Evolutionary conservation across 805 yeast species (phyloP).

Genomic region (Priceomyces carsonii): DNA sequence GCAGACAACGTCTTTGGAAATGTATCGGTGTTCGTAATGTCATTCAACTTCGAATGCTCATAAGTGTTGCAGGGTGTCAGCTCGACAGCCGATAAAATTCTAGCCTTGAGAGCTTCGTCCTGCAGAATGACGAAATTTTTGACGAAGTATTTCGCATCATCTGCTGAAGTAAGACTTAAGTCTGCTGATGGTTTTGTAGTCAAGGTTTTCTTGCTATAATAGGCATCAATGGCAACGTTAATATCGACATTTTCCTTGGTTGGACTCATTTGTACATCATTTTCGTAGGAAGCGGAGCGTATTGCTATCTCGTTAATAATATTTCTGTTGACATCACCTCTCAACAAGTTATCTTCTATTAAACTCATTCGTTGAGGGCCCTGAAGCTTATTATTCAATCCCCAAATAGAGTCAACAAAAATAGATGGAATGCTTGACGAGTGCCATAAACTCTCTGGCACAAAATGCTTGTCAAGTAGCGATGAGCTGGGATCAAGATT

Average conservation of each 20-base stretch:
- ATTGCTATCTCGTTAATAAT: conserved; percentile 41
- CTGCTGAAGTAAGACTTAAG: conserved; percentile 6
- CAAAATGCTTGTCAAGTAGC: conserved; percentile 7
- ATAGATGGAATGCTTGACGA: conserved; percentile 17
- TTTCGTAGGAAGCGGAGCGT: too few relatives aligned
- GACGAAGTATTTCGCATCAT: conserved; percentile 8
- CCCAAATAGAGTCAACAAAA: conserved; percentile 40
- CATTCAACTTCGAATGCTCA: conserved; percentile 15
- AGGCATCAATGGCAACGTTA: conserved; percentile 6
- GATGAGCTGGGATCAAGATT: conserved; percentile 15
- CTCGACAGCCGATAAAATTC: conserved; percentile 1
- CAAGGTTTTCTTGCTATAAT: conserved; percentile 5
- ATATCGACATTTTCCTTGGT: conserved; percentile 14
- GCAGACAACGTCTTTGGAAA: conserved; percentile 24
- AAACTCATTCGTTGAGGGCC: conserved; percentile 40
- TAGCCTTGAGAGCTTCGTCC: conserved; percentile 3
- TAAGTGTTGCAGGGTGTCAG: conserved; percentile 8
- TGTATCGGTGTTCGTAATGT: conserved; percentile 25
- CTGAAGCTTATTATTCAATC: conserved; percentile 33
- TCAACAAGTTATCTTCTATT: conserved; percentile 44
- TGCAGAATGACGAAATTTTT: conserved; percentile 11
- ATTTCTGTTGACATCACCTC: conserved; percentile 45
- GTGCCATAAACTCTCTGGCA: conserved; percentile 21
- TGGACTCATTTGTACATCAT: conserved; percentile 4
- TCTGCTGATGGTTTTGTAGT: conserved; percentile 1